Evolutionary conservation across 306 rosid genomes (phyloP), one percentile per base, ranked within the genome.

Genomic region (Casuarina equisetifolia): DNA sequence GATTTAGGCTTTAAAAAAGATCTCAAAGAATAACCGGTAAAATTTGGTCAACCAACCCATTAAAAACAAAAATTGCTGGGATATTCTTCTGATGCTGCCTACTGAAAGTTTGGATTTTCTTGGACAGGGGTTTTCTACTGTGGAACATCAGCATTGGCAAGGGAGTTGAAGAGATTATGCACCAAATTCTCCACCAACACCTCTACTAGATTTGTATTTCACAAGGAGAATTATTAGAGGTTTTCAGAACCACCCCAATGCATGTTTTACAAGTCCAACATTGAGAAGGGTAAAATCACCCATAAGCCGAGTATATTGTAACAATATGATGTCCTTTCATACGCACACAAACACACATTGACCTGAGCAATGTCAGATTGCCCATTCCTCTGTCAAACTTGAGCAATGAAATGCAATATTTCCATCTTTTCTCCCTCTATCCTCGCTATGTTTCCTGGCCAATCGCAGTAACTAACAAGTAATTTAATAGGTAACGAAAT

Each of bases 111-210:
- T 72, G 72, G 58, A 44, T 77, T 87, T 78, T 64, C 70, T 78
- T 15, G 13, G 67, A 48, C 88, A 94, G 96, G 98, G 73, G 94
- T 94, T 74, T 94, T 94, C 90, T 90, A 90, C 42, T 90, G 98
- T 74, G 97, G 98, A 12, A 85, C 98, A 73, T 85, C 96, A 40
- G 83, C 85, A 52, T 84, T 84, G 39, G 94, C 91, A 76, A 78
- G 82, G 76, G 94, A 90, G 45, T 75, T 90, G 83, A 84, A 88
- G 88, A 73, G 70, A 38, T 64, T 88, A 40, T 91, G 96, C 85
- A 94, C 91, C 92, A 86, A 87, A 76, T 85, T 88, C 86, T 93
- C 98, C 77, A 85, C 89, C 87, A 89, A 88, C 85, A 90, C 93
- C 79, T 82, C 93, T 25, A 88, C 91, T 15, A 87, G 94, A 89